phyloP scores from a whole-genome alignment of 257 asterid species.

The Perilla frutescens region DNA sequence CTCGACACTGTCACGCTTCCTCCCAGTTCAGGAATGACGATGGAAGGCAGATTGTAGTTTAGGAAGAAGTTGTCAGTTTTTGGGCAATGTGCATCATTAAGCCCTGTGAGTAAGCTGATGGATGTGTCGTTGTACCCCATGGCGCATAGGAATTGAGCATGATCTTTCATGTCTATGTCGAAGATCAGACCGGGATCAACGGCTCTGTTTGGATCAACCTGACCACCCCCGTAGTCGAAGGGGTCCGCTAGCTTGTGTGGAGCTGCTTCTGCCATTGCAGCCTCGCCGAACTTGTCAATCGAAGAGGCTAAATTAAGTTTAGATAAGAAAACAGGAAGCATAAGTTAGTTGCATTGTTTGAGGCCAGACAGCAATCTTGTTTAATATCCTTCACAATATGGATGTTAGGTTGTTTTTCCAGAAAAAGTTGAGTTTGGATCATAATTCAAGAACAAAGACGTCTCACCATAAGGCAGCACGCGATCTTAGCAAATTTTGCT shows the following conservation, averaged over 20 bases:
- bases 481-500: not conserved
- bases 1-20: constrained; percentile 38
- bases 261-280: constrained; percentile 47
- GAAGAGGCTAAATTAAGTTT: constrained; percentile 32
- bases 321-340: not conserved
- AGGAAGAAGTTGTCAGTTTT: constrained; percentile 27
- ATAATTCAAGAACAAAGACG: too few relatives aligned
- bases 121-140: constrained; percentile 42
- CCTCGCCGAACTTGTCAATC: constrained; percentile 38
- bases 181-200: constrained; percentile 45
- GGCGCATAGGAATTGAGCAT: constrained; percentile 42
- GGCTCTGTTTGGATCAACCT: constrained; percentile 49
- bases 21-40: constrained; percentile 45
- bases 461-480: too few relatives aligned
- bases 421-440: too few relatives aligned
- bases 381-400: not conserved
- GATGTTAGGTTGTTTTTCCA: too few relatives aligned
- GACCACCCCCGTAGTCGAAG: constrained; percentile 48
- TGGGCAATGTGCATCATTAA: constrained; percentile 2
- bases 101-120: constrained; percentile 32
- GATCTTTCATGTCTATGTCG: constrained; percentile 32
- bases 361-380: not conserved
- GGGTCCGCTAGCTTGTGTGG: constrained; percentile 51
- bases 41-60: constrained; percentile 46
- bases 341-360: not conserved